Evolutionary conservation across 768 basidiomycete species (phyloP).

Genomic region (Gyrodon lividus): DNA sequence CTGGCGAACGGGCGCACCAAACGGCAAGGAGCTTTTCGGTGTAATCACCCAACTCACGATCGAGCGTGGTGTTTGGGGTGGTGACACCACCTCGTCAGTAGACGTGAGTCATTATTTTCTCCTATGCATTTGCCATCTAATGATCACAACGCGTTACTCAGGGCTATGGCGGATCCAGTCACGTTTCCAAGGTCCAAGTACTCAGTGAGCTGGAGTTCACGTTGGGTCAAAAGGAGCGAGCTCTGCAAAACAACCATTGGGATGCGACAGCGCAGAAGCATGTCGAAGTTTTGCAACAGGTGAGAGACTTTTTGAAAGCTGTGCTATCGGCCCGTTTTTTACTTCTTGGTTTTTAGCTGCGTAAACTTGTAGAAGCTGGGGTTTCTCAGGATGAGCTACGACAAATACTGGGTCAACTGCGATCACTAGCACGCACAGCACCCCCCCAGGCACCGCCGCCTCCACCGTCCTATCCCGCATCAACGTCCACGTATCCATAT

Average conservation of each 20-base stretch:
- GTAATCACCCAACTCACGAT: conserved; percentile 75
- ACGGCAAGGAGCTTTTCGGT: conserved; percentile 83
- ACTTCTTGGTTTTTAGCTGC: conserved; percentile 45
- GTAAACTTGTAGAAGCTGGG: conserved; percentile 71
- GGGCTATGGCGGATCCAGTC: conserved; percentile 39
- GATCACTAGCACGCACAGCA: conserved; percentile 52
- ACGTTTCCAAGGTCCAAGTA: conserved; percentile 75
- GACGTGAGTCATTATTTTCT: conserved; percentile 36
- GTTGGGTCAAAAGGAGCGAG: conserved; percentile 76
- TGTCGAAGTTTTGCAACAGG: conserved; percentile 78
- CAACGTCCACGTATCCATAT: conserved; percentile 29
- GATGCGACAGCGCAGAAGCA: conserved; percentile 70
- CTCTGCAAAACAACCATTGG: conserved; percentile 68
- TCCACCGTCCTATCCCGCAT: conserved; percentile 21
- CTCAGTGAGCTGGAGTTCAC: conserved; percentile 81
- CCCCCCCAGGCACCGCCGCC: no score
- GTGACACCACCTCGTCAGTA: conserved; percentile 38
- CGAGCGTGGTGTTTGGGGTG: conserved; percentile 82
- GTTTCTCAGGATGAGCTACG: conserved; percentile 78
- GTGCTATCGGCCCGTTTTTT: not conserved
- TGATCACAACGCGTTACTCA: conserved; percentile 21
- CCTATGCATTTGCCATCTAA: not conserved
- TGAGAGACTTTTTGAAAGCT: conserved; percentile 34
- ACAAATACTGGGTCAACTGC: conserved; percentile 72
- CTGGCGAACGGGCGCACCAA: conserved; percentile 86